Percentiles rank a stretch among this genome's conserved stretches.
These are phyloP conservation scores for Kalaharituber pfeilii DNA, from an alignment of 2,329 filamentous ascomycete species.

Conservation along the genomic window DNA sequence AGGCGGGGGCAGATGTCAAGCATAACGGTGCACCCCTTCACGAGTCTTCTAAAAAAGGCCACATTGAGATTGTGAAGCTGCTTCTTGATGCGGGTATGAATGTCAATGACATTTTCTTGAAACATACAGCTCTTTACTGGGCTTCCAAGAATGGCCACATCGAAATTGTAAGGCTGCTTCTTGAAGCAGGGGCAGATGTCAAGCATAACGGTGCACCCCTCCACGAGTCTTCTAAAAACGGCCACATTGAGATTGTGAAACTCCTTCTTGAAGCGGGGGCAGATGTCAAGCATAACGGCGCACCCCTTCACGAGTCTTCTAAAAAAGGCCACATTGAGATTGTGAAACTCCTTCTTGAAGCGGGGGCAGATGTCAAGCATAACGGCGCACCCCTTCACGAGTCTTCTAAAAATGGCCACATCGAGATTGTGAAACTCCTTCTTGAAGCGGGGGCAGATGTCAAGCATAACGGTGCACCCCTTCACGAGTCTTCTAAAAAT, in stretches of 20 bases:
- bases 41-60: neutral
- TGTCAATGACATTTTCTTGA: constrained; percentile 1
- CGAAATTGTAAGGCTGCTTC: constrained; percentile 2
- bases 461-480: too few species aligned
- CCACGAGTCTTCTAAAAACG: too few species aligned
- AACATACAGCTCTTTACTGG: constrained; percentile 7
- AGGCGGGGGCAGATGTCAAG: neutral
- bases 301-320: constrained; percentile 1
- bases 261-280: constrained; percentile 10
- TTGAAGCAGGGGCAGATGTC: neutral
- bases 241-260: constrained; percentile 13
- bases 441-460: constrained; percentile 5
- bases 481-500: too few species aligned
- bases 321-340: constrained; percentile 8
- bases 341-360: constrained; percentile 8
- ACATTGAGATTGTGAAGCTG: neutral
- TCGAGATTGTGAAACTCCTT: constrained; percentile 12
- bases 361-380: too few species aligned
- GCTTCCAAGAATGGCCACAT: constrained; percentile 6
- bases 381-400: too few species aligned
- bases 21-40: neutral
- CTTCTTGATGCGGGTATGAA: constrained; percentile 1
- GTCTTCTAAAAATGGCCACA: constrained; percentile 13
- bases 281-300: neutral
- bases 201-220: neutral